phyloP scores from a whole-genome alignment of 1,284 basidiomycete species.

The Vanrija pseudolonga region DNA sequence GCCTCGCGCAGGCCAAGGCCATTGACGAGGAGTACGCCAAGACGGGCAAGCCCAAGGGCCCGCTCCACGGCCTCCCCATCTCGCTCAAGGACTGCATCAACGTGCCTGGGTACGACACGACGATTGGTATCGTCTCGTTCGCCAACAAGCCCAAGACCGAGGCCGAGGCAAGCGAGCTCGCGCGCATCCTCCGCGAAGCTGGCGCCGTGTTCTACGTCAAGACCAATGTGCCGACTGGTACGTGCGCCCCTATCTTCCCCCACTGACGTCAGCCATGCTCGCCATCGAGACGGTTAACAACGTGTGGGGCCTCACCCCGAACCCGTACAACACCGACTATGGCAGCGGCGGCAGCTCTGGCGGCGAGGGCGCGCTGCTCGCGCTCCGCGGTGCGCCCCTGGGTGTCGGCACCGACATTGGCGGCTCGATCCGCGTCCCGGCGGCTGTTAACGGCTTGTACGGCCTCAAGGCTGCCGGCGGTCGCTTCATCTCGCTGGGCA shows the following conservation, averaged over 20 bases:
- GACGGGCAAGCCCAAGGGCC: constrained; percentile 47
- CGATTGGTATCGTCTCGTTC: constrained; percentile 27
- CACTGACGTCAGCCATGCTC: background rate
- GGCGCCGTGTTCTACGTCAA: constrained; percentile 26
- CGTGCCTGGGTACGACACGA: constrained; percentile 44
- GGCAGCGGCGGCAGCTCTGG: constrained; percentile 61
- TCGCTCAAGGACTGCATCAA: constrained; percentile 41
- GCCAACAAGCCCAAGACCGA: constrained; percentile 21
- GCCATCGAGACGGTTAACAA: constrained; percentile 21
- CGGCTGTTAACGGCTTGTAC: constrained; percentile 63
- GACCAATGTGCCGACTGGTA: constrained; percentile 22
- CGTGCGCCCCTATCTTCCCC: background rate
- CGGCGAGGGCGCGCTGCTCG: constrained; percentile 58
- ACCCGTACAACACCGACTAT: constrained; percentile 44
- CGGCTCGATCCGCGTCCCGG: constrained; percentile 66
- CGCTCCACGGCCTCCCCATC: constrained; percentile 55
- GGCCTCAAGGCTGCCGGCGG: constrained; percentile 65
- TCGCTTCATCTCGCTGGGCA: constrained; percentile 54
- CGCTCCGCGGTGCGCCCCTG: constrained; percentile 57
- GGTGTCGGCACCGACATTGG: constrained; percentile 68
- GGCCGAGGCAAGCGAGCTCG: constrained; percentile 19
- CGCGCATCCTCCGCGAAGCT: constrained; percentile 17
- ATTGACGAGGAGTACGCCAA: constrained; percentile 46
- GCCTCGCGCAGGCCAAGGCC: constrained; percentile 40
- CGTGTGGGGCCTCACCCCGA: constrained; percentile 32